Conservation (phyloP, 2,329 filamentous ascomycete species). For the Colletotrichum trifolii region DNA sequence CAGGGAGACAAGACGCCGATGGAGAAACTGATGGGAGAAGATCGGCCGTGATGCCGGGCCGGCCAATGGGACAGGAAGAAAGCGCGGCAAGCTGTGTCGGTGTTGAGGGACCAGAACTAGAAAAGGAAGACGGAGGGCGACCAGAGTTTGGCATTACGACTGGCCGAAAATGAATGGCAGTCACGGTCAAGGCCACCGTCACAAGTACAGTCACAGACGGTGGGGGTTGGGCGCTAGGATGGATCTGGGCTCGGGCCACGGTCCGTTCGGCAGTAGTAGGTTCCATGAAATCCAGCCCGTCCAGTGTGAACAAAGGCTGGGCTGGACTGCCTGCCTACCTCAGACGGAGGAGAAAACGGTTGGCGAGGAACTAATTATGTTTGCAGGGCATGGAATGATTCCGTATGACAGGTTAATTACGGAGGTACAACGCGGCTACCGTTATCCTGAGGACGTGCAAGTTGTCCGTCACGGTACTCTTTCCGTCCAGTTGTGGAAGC, state of each 20-base stretch:
- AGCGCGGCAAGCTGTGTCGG: slow-evolving; percentile 16
- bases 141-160: background rate
- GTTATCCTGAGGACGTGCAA: no score
- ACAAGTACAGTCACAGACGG: slow-evolving; percentile 15
- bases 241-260: slow-evolving; percentile 10
- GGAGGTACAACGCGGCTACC: no score
- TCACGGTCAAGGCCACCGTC: slow-evolving; percentile 5
- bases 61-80: slow-evolving; percentile 17
- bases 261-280: slow-evolving; percentile 23
- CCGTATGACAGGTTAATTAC: background rate
- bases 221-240: slow-evolving; percentile 26
- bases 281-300: slow-evolving; percentile 51
- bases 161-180: slow-evolving; percentile 31
- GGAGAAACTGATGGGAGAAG: background rate
- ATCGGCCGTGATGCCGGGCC: slow-evolving; percentile 15
- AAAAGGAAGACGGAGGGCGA: slow-evolving; percentile 3
- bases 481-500: background rate
- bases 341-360: no score
- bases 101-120: slow-evolving; percentile 3
- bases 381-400: slow-evolving; percentile 20
- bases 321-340: no score
- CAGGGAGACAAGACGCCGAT: background rate
- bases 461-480: no score
- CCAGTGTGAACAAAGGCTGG: slow-evolving; percentile 38
- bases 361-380: background rate